These are phyloP conservation scores for Scheffersomyces stambukii DNA, from an alignment of 1,139 yeast species.

Conservation along the genomic window DNA sequence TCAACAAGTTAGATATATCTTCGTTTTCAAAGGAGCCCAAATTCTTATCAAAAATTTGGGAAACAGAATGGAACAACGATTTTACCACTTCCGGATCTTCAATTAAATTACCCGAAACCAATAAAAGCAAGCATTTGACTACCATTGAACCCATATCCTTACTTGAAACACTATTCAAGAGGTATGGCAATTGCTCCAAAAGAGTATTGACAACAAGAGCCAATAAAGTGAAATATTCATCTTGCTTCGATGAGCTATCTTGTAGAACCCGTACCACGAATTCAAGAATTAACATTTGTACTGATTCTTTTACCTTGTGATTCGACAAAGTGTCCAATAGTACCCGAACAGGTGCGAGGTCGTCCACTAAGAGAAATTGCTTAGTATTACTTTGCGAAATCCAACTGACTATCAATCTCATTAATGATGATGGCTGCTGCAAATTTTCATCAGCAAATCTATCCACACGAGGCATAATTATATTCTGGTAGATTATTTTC, in stretches of 20 bases:
- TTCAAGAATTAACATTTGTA: slow-evolving; percentile 52
- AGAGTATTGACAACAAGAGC: slow-evolving; percentile 56
- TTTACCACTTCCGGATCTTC: slow-evolving; percentile 54
- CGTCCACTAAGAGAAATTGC: slow-evolving; percentile 53
- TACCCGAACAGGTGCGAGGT: slow-evolving; percentile 52
- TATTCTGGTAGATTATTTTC: slow-evolving; percentile 44
- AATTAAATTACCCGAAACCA: slow-evolving; percentile 59
- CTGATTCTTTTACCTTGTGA: slow-evolving; percentile 63
- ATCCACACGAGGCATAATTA: slow-evolving; percentile 62
- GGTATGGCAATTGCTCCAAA: slow-evolving; percentile 45
- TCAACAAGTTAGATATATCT: slow-evolving; percentile 57
- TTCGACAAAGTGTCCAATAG: slow-evolving; percentile 53
- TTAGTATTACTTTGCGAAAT: slow-evolving; percentile 47
- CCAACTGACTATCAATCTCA: slow-evolving; percentile 66
- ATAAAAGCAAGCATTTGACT: slow-evolving; percentile 47
- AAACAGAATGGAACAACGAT: slow-evolving; percentile 54
- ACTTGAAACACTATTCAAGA: slow-evolving; percentile 41
- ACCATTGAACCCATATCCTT: slow-evolving; percentile 51
- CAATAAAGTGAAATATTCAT: slow-evolving; percentile 43
- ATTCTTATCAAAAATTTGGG: slow-evolving; percentile 62
- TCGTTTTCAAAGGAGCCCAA: slow-evolving; percentile 47
- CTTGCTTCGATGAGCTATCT: slow-evolving; percentile 26
- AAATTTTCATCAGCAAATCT: slow-evolving; percentile 70
- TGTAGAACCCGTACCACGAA: slow-evolving; percentile 46
- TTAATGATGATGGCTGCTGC: slow-evolving; percentile 76